Evolutionary conservation across 148 eudicot genomes (phyloP), one percentile per base, ranked within the genome.

Genomic region (Fallopia convolvulus): DNA sequence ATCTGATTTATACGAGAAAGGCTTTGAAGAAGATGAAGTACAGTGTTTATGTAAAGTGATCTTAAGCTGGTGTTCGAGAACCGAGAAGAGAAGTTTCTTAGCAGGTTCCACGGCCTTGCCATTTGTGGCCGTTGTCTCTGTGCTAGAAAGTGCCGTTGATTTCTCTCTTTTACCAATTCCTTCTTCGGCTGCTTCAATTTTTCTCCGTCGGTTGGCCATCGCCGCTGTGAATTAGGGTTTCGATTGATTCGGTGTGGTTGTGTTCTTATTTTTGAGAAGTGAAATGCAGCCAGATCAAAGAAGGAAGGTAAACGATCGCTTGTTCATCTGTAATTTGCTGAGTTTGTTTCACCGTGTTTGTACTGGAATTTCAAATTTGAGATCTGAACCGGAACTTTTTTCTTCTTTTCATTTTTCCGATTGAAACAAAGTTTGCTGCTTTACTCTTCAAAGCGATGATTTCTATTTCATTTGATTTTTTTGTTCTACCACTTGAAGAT

Each of bases 241-340:
- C 15, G 3, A 33, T 39, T 68, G 20, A 15, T 36, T 68, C 15
- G 11, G 42, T 21, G 32, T 14, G 32, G 11, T 23, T 63, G 70
- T 23, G 70, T 26, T 63, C 39, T 63, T 26, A 17, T 36, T 14
- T 21, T 17, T 36, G 72, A 14, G 72, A 36, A 23, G 46, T 39
- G 72, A 68, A 68, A 68, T 68, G 72, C 72, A 68, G 46, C 72
- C 72, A 14, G 72, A 68, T 68, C 72, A 68, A 68, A 18, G 72
- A 68, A 68, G 21, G 72, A 68, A 68, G 72, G 72, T 68, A 68
- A 6, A 20, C 10, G 44, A 15, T 68, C 72, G 15, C 11, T n/a
- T 33, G 72, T 68, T 33, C 44, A 6, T 26, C 68, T 33, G 44
- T 65, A 68, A 15, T 68, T 68, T 68, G 70, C 10, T 17, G 33